Evolutionary conservation across 2,329 filamentous ascomycete species (phyloP).

Genomic region (Pyrenochaeta sp.): DNA sequence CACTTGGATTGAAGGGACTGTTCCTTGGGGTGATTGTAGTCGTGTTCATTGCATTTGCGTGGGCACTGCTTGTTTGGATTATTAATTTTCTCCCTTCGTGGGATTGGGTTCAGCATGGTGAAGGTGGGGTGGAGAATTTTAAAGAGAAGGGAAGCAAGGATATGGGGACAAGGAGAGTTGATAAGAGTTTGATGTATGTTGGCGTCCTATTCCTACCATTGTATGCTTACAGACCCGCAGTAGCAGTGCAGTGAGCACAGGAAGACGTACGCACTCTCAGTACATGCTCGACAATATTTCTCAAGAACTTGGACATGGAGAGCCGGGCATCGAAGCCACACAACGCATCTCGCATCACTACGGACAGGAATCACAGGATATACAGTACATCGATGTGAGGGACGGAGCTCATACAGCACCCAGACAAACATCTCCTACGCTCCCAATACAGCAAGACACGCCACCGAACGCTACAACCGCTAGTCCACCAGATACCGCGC

Average conservation of each 20-base stretch:
- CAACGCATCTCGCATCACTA: background rate
- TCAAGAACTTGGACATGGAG: too few species aligned
- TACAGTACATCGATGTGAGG: too few species aligned
- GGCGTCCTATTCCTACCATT: too few species aligned
- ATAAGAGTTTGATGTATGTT: too few species aligned
- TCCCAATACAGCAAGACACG: background rate
- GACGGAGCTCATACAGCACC: too few species aligned
- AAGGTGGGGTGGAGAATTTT: background rate
- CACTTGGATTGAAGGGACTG: slow-evolving; percentile 9
- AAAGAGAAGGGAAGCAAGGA: background rate
- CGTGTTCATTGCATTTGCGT: slow-evolving; percentile 9
- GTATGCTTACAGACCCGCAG: too few species aligned
- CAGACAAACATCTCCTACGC: background rate
- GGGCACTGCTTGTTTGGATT: slow-evolving; percentile 17
- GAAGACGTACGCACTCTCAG: background rate
- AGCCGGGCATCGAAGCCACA: background rate
- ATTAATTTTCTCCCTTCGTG: slow-evolving; percentile 29
- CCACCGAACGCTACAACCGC: background rate
- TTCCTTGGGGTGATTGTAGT: slow-evolving; percentile 1
- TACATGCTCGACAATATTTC: background rate
- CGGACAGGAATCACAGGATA: too few species aligned
- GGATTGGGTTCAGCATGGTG: background rate
- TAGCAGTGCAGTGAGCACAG: background rate
- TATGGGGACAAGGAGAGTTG: slow-evolving; percentile 6
- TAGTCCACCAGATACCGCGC: background rate